Evolutionary conservation across 2,329 filamentous ascomycete species (phyloP).

Genomic region (Pyrenophora teres): DNA sequence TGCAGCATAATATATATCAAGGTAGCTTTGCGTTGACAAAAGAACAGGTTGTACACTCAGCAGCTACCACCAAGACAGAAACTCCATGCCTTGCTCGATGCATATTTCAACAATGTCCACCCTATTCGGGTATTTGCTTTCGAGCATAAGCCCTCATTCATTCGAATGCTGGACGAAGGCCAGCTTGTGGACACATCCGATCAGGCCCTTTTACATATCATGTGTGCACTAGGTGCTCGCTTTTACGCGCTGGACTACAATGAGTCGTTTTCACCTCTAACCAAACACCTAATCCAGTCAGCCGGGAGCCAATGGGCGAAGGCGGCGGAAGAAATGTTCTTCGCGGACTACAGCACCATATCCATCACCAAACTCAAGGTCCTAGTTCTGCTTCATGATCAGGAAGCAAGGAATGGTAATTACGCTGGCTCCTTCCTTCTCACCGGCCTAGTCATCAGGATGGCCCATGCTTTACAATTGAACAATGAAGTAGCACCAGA

Average conservation of each 20-base stretch:
- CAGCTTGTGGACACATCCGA: constrained; percentile 35
- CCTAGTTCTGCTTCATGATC: constrained; percentile 38
- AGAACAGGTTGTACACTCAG: constrained; percentile 28
- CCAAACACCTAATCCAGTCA: constrained; percentile 37
- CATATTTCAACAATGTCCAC: constrained; percentile 41
- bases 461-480: constrained; percentile 41
- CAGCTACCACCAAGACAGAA: constrained; percentile 30
- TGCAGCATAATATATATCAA: background rate
- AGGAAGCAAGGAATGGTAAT: constrained; percentile 39
- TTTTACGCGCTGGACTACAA: constrained; percentile 41
- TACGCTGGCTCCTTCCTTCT: constrained; percentile 41
- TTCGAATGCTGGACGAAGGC: constrained; percentile 41
- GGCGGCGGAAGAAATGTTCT: constrained; percentile 39
- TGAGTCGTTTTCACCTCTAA: constrained; percentile 31
- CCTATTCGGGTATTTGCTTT: constrained; percentile 36
- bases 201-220: constrained; percentile 39
- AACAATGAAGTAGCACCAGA: constrained; percentile 38
- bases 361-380: constrained; percentile 40
- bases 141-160: constrained; percentile 41
- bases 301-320: constrained; percentile 44
- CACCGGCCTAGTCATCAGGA: constrained; percentile 39
- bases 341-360: constrained; percentile 41
- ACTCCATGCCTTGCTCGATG: constrained; percentile 34
- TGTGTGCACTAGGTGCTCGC: constrained; percentile 38
- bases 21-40: background rate